Conservation (phyloP, 202 grass and related monocot genomes). For the Saccharum hybrid region DNA sequence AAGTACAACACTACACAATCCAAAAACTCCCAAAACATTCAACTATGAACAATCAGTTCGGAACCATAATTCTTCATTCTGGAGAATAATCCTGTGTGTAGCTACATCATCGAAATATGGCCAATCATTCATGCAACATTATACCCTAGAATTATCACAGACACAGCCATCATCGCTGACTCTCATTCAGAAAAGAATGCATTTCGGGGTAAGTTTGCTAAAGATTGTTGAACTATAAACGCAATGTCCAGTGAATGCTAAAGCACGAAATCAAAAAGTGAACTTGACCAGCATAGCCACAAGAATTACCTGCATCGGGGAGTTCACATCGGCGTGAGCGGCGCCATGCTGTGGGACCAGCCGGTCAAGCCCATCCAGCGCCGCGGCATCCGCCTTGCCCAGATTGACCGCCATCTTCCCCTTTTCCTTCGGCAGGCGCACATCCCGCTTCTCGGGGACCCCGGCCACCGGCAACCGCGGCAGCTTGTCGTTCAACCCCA, state of each 20-base stretch:
- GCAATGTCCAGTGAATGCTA: neutral
- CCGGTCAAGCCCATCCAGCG: slow-evolving; percentile 40
- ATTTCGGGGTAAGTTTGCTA: neutral
- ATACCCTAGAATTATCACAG: slow-evolving; percentile 4
- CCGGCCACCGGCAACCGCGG: slow-evolving; percentile 1
- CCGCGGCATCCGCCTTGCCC: slow-evolving; percentile 28
- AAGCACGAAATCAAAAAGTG: slow-evolving; percentile 23
- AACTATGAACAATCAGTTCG: neutral
- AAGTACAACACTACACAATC: slow-evolving; percentile 4
- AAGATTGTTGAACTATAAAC: neutral
- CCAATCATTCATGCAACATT: neutral
- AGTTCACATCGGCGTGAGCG: too few relatives aligned
- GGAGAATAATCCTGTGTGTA: neutral
- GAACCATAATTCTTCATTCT: slow-evolving; percentile 1
- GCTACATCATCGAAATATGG: neutral
- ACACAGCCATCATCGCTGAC: neutral
- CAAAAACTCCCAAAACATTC: slow-evolving; percentile 15
- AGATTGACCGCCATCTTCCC: slow-evolving; percentile 38
- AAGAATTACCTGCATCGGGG: slow-evolving; percentile 37
- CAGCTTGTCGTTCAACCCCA: slow-evolving; percentile 13
- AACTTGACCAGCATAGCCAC: neutral
- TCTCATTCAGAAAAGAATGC: slow-evolving; percentile 7
- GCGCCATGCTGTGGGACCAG: slow-evolving; percentile 11
- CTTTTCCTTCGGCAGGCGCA: slow-evolving; percentile 1
- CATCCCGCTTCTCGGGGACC: slow-evolving; percentile 14